phyloP scores from a whole-genome alignment of 768 basidiomycete genomes.

The Mycena vulgaris region DNA sequence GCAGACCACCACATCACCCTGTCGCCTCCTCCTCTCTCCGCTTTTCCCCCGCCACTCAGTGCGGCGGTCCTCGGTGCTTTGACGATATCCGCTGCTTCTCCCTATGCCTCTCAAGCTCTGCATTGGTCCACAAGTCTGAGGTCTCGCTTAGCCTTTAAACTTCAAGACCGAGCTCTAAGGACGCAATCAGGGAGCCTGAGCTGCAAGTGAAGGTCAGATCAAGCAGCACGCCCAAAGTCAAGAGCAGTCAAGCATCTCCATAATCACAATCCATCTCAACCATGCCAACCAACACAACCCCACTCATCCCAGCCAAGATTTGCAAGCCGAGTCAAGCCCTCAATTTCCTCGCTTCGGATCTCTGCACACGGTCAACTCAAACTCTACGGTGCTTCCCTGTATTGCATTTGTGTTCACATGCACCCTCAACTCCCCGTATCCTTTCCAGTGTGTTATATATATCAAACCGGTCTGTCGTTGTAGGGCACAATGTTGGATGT shows the following conservation, averaged over 20 bases:
- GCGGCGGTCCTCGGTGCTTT: conserved; percentile 4
- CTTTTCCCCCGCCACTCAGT: conserved; percentile 7
- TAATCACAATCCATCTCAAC: not conserved
- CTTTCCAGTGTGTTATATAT: conserved; percentile 4
- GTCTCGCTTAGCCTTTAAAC: no score
- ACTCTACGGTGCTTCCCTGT: not conserved
- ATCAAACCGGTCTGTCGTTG: not conserved
- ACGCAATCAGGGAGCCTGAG: not conserved
- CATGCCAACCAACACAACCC: not conserved
- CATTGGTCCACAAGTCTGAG: no score
- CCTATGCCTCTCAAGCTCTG: not conserved
- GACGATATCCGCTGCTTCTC: not conserved
- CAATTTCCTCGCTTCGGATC: conserved; percentile 1
- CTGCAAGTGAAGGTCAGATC: not conserved
- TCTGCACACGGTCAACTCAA: conserved; percentile 3
- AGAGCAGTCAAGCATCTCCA: not conserved
- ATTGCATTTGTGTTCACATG: not conserved
- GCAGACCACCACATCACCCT: conserved; percentile 6
- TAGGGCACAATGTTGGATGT: not conserved
- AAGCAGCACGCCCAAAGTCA: conserved; percentile 1
- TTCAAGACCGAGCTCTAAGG: no score
- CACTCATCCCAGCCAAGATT: no score
- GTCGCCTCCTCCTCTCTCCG: conserved; percentile 6
- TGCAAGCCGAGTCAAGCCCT: not conserved
- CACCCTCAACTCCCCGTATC: conserved; percentile 3